Conservation (phyloP, 225 moss, liverwort and hornwort species). For the Ulota crispa region DNA sequence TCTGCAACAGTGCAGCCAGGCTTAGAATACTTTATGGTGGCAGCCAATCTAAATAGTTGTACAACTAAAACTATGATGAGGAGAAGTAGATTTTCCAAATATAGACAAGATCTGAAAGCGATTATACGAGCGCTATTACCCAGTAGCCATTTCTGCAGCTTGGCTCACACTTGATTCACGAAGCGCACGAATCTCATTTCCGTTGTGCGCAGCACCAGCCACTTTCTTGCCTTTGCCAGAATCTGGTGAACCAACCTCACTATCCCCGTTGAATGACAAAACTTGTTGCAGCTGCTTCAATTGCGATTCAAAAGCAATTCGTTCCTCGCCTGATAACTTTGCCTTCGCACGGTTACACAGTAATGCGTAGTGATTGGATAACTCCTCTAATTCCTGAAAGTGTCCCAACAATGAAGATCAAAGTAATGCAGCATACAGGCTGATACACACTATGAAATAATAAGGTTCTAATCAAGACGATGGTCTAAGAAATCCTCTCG, state of each 20-base stretch:
- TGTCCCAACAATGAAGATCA: constrained; percentile 6
- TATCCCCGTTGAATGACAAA: constrained; percentile 63
- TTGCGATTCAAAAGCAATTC: constrained; percentile 67
- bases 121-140: constrained; percentile 48
- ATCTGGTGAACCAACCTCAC: constrained; percentile 55
- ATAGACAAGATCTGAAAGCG: constrained; percentile 3
- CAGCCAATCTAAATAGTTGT: constrained; percentile 7
- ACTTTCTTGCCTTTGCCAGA: constrained; percentile 88
- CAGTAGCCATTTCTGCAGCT: constrained; percentile 96
- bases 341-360: constrained; percentile 96
- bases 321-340: constrained; percentile 79
- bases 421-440: constrained; percentile 10
- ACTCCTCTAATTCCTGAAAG: constrained; percentile 83
- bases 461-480: background rate
- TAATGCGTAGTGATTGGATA: constrained; percentile 95
- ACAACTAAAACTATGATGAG: background rate
- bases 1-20: constrained; percentile 44
- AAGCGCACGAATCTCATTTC: constrained; percentile 76
- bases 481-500: background rate
- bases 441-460: background rate
- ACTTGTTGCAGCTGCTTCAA: constrained; percentile 83
- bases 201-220: constrained; percentile 56
- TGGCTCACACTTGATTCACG: constrained; percentile 94
- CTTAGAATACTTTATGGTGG: constrained; percentile 11
- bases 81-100: background rate